Evolutionary conservation across 140 eudicot genomes (phyloP).

Genomic region (Cichorium intybus): DNA sequence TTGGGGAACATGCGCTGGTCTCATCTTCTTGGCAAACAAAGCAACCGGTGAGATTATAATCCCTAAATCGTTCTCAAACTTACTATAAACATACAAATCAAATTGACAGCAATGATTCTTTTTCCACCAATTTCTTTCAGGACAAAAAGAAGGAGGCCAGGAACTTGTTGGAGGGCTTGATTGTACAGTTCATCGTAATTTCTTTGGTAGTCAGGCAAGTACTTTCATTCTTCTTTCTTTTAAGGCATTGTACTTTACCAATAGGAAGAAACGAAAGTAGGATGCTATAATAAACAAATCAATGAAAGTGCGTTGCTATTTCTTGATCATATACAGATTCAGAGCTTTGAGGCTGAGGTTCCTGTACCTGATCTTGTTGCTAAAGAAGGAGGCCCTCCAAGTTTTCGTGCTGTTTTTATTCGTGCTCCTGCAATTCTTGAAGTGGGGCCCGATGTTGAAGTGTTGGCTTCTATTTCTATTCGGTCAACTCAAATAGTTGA

Average conservation of each 20-base stretch:
- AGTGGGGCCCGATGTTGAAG: conserved; percentile 93
- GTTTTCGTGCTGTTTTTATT: conserved; percentile 86
- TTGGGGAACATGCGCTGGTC: conserved; percentile 99
- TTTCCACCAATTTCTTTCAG: conserved; percentile 38
- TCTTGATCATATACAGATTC: conserved; percentile 46
- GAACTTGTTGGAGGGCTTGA: conserved; percentile 93
- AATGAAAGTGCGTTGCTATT: background rate
- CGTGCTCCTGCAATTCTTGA: conserved; percentile 97
- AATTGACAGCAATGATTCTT: background rate
- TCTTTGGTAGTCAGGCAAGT: conserved; percentile 95
- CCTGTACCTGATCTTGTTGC: conserved; percentile 62
- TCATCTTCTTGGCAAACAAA: conserved; percentile 83
- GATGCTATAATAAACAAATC: background rate
- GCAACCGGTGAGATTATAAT: conserved; percentile 57
- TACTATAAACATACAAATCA: conserved; percentile 19
- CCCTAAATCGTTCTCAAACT: background rate
- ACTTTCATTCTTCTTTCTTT: background rate
- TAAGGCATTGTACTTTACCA: too few species aligned
- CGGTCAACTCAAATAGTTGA: conserved; percentile 33
- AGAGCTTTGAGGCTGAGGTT: conserved; percentile 90
- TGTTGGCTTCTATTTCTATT: conserved; percentile 66
- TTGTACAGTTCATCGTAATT: conserved; percentile 87
- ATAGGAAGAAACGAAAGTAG: too few species aligned
- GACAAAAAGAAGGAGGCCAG: conserved; percentile 91
- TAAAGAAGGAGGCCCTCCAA: conserved; percentile 89